phyloP scores from a whole-genome alignment of 169 alveolate species.

The Plasmodium adleri region DNA sequence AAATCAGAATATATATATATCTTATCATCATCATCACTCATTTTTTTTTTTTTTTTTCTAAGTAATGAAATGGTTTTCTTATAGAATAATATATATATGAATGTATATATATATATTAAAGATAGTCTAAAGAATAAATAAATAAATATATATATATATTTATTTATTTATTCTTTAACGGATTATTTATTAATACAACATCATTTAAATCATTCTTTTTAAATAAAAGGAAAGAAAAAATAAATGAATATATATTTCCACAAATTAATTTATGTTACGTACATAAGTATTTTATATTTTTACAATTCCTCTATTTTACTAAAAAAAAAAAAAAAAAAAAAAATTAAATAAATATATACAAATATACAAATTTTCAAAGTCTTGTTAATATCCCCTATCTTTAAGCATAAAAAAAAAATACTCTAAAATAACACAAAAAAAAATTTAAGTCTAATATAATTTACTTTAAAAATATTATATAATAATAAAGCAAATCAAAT shows the following conservation, averaged over 20 bases:
- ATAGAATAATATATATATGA: not conserved
- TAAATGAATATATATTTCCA: not conserved
- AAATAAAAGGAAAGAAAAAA: not conserved
- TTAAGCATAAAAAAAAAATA: too few relatives aligned
- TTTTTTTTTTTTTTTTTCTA: constrained; percentile 1
- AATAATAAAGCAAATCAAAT: too few relatives aligned
- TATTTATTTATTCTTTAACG: not conserved
- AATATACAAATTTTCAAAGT: too few relatives aligned
- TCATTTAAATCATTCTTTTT: not conserved
- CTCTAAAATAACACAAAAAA: too few relatives aligned
- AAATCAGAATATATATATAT: constrained; percentile 47
- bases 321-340: too few relatives aligned
- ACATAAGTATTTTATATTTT: too few relatives aligned
- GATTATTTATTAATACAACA: not conserved
- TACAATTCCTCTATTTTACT: too few relatives aligned
- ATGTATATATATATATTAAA: not conserved
- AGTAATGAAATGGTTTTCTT: not conserved
- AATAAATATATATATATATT: not conserved
- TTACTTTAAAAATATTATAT: too few relatives aligned
- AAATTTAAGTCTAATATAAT: too few relatives aligned
- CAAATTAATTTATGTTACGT: not conserved
- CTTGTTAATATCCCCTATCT: too few relatives aligned
- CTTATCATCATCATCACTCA: constrained; percentile 55
- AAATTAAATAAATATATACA: too few relatives aligned
- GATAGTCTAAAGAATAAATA: not conserved